These are phyloP conservation scores for Fusarium goolgardi DNA, from an alignment of 2,329 filamentous ascomycete species.

Conservation along the genomic window DNA sequence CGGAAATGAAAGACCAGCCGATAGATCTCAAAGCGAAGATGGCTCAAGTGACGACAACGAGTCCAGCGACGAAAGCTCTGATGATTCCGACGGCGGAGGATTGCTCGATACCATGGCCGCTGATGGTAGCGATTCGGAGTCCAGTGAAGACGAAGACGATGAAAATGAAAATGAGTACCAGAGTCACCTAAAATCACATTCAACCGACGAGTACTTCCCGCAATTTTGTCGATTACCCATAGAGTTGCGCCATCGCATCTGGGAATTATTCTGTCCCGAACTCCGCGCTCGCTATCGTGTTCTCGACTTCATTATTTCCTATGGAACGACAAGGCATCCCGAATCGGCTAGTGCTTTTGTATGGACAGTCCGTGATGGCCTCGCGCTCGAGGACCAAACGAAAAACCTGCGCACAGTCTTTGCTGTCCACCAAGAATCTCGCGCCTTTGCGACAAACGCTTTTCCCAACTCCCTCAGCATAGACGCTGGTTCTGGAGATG, in stretches of 20 bases:
- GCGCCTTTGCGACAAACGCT: conserved; percentile 47
- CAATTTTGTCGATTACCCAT: conserved; percentile 48
- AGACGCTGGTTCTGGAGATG: conserved; percentile 39
- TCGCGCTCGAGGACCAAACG: conserved; percentile 48
- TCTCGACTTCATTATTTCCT: conserved; percentile 44
- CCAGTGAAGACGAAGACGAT: conserved; percentile 27
- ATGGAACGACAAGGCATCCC: conserved; percentile 18
- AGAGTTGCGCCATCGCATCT: conserved; percentile 50
- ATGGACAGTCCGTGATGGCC: conserved; percentile 41
- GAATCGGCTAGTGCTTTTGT: conserved; percentile 9
- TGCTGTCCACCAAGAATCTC: conserved; percentile 53
- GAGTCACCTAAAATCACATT: not conserved
- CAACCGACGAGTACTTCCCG: conserved; percentile 32
- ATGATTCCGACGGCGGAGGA: conserved; percentile 40
- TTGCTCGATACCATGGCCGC: conserved; percentile 44
- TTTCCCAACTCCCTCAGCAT: conserved; percentile 52
- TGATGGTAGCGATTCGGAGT: conserved; percentile 40
- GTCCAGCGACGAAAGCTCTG: conserved; percentile 29
- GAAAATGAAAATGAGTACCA: not conserved
- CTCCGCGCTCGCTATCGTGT: conserved; percentile 45
- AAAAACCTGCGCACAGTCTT: conserved; percentile 47
- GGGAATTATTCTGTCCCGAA: conserved; percentile 51
- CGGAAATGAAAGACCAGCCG: not conserved
- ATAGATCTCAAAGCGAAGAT: not conserved
- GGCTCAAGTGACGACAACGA: conserved; percentile 11